These are phyloP conservation scores for Tetrapyrgos nigripes DNA, from an alignment of 1,284 basidiomycete species.

Conservation along the genomic window DNA sequence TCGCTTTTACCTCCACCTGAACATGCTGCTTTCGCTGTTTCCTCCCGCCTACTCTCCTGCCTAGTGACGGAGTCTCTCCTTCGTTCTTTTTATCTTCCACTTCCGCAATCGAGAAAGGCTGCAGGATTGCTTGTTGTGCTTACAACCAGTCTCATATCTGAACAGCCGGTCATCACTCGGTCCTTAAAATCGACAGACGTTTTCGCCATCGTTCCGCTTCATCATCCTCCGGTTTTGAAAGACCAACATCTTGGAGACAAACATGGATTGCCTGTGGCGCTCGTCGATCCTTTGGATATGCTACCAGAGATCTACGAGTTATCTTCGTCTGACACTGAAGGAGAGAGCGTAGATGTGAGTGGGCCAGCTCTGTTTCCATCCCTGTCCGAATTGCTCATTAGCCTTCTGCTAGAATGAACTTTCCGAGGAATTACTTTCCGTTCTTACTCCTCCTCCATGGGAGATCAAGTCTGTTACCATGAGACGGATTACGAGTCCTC, in stretches of 20 bases:
- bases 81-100: constrained; percentile 44
- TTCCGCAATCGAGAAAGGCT: constrained; percentile 26
- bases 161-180: constrained; percentile 31
- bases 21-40: constrained; percentile 51
- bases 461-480: constrained; percentile 35
- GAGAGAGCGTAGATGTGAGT: neutral
- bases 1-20: constrained; percentile 33
- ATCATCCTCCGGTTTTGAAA: constrained; percentile 42
- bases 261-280: constrained; percentile 42
- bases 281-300: constrained; percentile 57
- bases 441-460: constrained; percentile 39
- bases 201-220: constrained; percentile 46
- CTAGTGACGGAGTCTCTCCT: constrained; percentile 53
- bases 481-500: constrained; percentile 37
- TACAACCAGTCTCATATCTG: constrained; percentile 39
- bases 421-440: constrained; percentile 32
- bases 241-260: constrained; percentile 21
- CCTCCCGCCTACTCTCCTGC: constrained; percentile 51
- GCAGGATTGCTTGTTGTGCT: constrained; percentile 46
- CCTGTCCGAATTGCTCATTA: neutral
- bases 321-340: neutral
- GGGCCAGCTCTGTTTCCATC: neutral
- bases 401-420: constrained; percentile 24
- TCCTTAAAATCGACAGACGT: constrained; percentile 39
- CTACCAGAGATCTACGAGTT: constrained; percentile 47